phyloP scores from a whole-genome alignment of 108 stramenopile species.

The Cylindrotheca fusiformis region DNA sequence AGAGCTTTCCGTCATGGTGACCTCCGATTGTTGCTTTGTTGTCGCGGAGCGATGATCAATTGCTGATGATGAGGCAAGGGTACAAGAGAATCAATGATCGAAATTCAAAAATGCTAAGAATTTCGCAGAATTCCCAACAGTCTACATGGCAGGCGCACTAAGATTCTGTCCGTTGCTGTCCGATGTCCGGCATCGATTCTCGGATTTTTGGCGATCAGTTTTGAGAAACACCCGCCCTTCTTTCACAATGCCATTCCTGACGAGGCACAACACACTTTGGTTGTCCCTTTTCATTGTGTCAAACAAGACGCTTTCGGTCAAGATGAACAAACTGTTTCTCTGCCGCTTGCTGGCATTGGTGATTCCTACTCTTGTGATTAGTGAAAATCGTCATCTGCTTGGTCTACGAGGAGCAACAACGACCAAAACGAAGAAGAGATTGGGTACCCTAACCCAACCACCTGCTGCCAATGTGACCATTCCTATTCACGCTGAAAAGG shows the following conservation, averaged over 20 bases:
- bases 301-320: no score
- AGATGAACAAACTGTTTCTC: neutral
- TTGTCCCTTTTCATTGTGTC: no score
- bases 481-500: conserved; percentile 65
- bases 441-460: neutral
- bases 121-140: no score
- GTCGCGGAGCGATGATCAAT: no score
- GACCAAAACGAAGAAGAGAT: neutral
- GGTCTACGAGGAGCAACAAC: conserved; percentile 5
- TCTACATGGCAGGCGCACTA: no score
- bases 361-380: neutral
- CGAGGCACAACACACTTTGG: no score
- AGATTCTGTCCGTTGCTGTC: no score
- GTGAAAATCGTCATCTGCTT: neutral
- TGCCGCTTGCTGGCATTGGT: neutral
- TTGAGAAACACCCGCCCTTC: no score
- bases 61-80: neutral
- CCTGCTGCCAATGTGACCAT: conserved; percentile 26
- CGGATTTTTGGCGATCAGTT: no score
- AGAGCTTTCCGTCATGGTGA: neutral
- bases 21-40: no score
- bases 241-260: no score
- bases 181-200: no score
- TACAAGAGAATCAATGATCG: neutral
- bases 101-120: neutral